These are phyloP conservation scores for Sclerotinia trifoliorum DNA, from an alignment of 2,329 filamentous ascomycete genomes.

Conservation along the genomic window DNA sequence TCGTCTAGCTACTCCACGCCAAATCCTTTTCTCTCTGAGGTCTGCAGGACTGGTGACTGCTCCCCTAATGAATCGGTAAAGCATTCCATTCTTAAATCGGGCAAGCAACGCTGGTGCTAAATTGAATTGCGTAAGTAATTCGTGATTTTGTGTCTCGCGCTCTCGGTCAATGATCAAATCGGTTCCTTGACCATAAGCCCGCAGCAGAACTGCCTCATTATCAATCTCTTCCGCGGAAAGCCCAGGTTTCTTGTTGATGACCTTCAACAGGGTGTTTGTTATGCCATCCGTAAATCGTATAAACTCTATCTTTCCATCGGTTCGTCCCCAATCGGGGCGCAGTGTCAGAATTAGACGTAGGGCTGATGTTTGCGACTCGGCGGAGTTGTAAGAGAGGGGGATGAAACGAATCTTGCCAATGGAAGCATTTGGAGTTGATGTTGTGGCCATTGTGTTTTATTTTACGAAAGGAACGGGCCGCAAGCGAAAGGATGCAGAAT, in stretches of 20 bases:
- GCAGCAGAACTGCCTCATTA: slow-evolving; percentile 79
- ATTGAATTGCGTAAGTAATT: slow-evolving; percentile 76
- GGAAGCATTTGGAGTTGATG: slow-evolving; percentile 21
- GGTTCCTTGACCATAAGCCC: slow-evolving; percentile 92
- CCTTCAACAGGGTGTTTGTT: slow-evolving; percentile 87
- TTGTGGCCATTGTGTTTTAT: slow-evolving; percentile 21
- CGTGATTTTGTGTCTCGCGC: slow-evolving; percentile 76
- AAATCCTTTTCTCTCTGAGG: slow-evolving; percentile 71
- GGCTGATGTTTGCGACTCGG: slow-evolving; percentile 76
- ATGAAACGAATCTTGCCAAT: slow-evolving; percentile 57
- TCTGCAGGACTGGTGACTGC: slow-evolving; percentile 77
- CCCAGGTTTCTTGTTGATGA: slow-evolving; percentile 67
- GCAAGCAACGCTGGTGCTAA: slow-evolving; percentile 86
- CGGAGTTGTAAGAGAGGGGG: slow-evolving; percentile 73
- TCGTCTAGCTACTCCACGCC: slow-evolving; percentile 77
- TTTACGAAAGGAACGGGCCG: slow-evolving; percentile 15
- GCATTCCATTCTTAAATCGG: slow-evolving; percentile 91
- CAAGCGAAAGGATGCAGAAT: slow-evolving; percentile 17
- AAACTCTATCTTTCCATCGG: slow-evolving; percentile 75
- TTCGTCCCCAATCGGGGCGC: slow-evolving; percentile 76
- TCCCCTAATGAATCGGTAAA: slow-evolving; percentile 88
- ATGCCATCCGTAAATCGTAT: slow-evolving; percentile 95
- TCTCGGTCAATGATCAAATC: slow-evolving; percentile 95
- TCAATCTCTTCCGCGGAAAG: slow-evolving; percentile 76
- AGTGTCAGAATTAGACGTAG: slow-evolving; percentile 75